Evolutionary conservation across 2,329 filamentous ascomycete species (phyloP), one percentile per base, ranked within the genome.

Genomic region (Aureobasidium sp.): DNA sequence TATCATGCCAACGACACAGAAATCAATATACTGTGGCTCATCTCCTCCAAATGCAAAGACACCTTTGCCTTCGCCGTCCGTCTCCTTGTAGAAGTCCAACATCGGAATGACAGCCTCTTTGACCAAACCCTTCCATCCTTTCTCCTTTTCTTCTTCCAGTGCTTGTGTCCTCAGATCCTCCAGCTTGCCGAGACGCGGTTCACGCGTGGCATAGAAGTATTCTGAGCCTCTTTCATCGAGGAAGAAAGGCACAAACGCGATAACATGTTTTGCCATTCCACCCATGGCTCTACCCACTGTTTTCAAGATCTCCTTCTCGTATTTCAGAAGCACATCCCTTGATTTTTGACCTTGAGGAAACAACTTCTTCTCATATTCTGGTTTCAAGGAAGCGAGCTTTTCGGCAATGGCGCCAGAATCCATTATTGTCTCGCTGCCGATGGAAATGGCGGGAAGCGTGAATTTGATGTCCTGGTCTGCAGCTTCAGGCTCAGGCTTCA

Each of bases 11-110:
- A 51, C 60, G 42, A 62, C 20, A 4, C 15, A 27, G n/a, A 62
- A 56, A 32, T 62, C 60, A 2, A 44, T 13, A 51, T 41, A 62
- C 26, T 42, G 36, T n/a, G 60, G 60, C 15, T 41, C 7, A 26
- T 36, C n/a, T 3, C 34, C 42, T 23, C 51, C 26, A 17, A 34
- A 44, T 2, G 50, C 39, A 44, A 44, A 62, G 9, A 55, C 29
- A 8, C 48, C 59, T 5, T 42, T n/a, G 3, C 26, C 60, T 9
- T 27, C 42, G 3, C 6, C 27, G 20, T 62, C 42, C 9, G 47
- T 5, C 1, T 13, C 26, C 13, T 50, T 46, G 23, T 56, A 56
- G 17, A 57, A 52, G 23, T 50, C 27, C 20, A 55, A 9, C 6
- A 62, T 15, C 1, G 48, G 48, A 12, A 29, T 23, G 2, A 48